Evolutionary conservation across 208 protist species (phyloP), one percentile per base, ranked within the genome.

Genomic region (Wallacemonas sp.): DNA sequence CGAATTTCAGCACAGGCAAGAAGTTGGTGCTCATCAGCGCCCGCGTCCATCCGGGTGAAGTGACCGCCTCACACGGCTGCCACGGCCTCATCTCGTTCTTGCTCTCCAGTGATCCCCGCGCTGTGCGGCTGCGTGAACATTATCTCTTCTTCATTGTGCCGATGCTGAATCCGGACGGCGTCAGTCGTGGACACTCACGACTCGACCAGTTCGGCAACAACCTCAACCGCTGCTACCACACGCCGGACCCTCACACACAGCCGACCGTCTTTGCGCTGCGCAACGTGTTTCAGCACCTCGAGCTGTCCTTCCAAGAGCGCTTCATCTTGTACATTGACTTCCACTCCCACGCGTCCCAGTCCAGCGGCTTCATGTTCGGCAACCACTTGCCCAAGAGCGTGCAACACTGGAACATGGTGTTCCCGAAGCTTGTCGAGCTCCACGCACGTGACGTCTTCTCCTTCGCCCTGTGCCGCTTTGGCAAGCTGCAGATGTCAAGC

Each of bases 121-220:
- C 93, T 1, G 42, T 68, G 13, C 54, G 68, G 39, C 57, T 97
- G 38, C 87, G 89, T n/a, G 80, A 97, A 30, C 75, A 92, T 58
- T 97, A 98, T 59, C 71, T 98, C 48, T 98, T 98, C 67, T 94
- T 85, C 50, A 84, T 97, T 70, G 80, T 97, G n/a, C 92, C 89
- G 17, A 94, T 93, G 87, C 62, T 98, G 38, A 98, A 98, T 74
- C 94, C 94, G 0, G 96, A 98, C 62, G 94, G 96, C 34, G 91
- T 98, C 39, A 79, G 78, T 19, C 80, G 89, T n/a, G 96, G 96
- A n/a, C 85, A 97, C 81, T 95, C 89, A 24, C 87, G 95, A 15
- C 72, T 93, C 9, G 96, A 98, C 59, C 83, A 91, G 54, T 87
- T 73, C 45, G 95, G 94, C 17, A 77, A 85, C 74, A 98, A 98